Conservation (phyloP, 169 alveolate genomes). For the Plasmodium ovale region DNA sequence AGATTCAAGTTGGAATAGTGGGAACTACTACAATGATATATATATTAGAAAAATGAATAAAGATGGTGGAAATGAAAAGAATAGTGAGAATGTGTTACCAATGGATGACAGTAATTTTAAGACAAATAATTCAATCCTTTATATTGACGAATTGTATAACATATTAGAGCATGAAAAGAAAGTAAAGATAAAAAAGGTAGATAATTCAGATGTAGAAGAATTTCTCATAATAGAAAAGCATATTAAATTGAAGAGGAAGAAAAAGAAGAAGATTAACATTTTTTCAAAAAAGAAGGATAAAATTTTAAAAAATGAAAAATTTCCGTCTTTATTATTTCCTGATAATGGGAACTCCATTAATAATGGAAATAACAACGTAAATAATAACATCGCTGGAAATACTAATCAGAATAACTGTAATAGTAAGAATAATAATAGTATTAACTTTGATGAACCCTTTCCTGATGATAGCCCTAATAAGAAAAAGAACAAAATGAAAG, state of each 20-base stretch:
- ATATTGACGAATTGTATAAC: constrained; percentile 37
- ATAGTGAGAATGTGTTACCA: background rate
- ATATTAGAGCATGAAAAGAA: constrained; percentile 52
- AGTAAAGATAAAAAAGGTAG: constrained; percentile 52
- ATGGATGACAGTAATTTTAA: background rate
- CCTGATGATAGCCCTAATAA: constrained; percentile 10
- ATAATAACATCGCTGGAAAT: background rate
- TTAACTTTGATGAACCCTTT: constrained; percentile 3
- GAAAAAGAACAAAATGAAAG: constrained; percentile 26
- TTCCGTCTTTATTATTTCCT: background rate
- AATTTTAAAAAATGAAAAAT: background rate
- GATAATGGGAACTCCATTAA: background rate
- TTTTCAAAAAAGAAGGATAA: constrained; percentile 1
- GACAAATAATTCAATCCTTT: constrained; percentile 8
- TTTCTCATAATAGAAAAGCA: constrained; percentile 50
- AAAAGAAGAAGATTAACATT: background rate
- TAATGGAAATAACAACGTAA: background rate
- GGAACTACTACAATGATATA: constrained; percentile 33
- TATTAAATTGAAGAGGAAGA: constrained; percentile 24
- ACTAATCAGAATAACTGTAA: background rate
- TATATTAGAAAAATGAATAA: constrained; percentile 1
- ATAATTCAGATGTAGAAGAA: constrained; percentile 59
- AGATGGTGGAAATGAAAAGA: background rate
- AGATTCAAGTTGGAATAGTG: background rate
- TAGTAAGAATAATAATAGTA: background rate